These are phyloP conservation scores for Phyllosticta citrichinensis DNA, from an alignment of 2,329 filamentous ascomycete species.

Conservation along the genomic window DNA sequence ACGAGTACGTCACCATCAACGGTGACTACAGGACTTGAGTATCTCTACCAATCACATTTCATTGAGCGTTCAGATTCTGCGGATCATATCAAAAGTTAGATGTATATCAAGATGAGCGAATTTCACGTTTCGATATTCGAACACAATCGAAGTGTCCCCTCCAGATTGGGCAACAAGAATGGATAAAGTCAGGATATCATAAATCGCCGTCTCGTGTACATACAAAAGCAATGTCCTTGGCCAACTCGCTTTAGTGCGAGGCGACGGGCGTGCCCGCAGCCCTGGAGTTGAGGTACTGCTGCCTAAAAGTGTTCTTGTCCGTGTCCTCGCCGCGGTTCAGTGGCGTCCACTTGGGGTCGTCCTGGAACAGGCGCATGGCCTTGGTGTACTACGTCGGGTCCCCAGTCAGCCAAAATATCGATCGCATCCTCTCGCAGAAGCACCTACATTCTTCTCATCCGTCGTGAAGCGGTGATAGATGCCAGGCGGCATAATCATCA, in stretches of 20 bases:
- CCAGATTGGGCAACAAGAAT: background rate
- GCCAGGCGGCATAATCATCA: constrained; percentile 86
- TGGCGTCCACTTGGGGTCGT: constrained; percentile 97
- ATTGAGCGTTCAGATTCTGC: background rate
- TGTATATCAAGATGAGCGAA: background rate
- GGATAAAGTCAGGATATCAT: background rate
- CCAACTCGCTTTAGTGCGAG: background rate
- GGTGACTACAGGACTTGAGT: constrained; percentile 54
- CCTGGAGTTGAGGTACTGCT: constrained; percentile 56
- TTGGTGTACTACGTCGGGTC: constrained; percentile 63
- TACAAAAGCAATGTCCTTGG: background rate
- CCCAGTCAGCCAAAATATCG: background rate
- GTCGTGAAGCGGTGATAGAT: constrained; percentile 98
- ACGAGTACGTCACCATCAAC: constrained; percentile 68
- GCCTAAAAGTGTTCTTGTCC: constrained; percentile 67
- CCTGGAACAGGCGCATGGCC: constrained; percentile 94
- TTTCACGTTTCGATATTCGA: background rate
- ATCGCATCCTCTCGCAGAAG: background rate
- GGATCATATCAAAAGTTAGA: background rate
- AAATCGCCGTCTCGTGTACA: background rate
- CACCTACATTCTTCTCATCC: constrained; percentile 75
- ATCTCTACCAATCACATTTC: background rate
- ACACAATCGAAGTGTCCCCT: background rate
- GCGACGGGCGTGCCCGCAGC: background rate
- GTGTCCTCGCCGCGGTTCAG: constrained; percentile 71